Conservation (phyloP, 495 filamentous ascomycete genomes). For the Lentithecium fluviatile region DNA sequence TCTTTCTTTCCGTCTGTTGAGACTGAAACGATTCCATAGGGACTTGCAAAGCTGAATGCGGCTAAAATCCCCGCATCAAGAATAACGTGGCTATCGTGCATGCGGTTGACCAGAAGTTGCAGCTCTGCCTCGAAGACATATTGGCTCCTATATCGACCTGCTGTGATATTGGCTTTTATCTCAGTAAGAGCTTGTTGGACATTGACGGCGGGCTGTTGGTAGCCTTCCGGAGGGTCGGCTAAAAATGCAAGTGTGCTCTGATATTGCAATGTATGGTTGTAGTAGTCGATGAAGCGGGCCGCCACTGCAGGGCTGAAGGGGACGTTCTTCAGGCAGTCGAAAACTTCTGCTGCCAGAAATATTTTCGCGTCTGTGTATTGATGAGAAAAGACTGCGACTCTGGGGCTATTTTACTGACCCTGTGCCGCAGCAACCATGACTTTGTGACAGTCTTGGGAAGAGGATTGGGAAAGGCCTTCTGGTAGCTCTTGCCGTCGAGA, state of each 20-base stretch:
- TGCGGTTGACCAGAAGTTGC: conserved; percentile 44
- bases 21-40: conserved; percentile 47
- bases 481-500: too few species aligned
- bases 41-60: conserved; percentile 50
- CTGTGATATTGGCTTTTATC: conserved; percentile 47
- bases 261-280: conserved; percentile 57
- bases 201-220: conserved; percentile 56
- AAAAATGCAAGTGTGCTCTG: conserved; percentile 57
- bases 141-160: conserved; percentile 47
- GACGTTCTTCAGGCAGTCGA: conserved; percentile 55
- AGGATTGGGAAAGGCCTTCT: too few species aligned
- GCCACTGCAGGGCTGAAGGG: conserved; percentile 57
- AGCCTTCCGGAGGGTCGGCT: conserved; percentile 55
- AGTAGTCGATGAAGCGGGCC: conserved; percentile 53
- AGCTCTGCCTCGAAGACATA: conserved; percentile 55
- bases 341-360: conserved; percentile 37
- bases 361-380: neutral
- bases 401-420: neutral
- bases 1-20: conserved; percentile 52
- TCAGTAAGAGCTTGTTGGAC: conserved; percentile 48
- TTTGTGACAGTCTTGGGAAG: conserved; percentile 1
- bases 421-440: conserved; percentile 9
- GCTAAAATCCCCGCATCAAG: conserved; percentile 46
- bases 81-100: conserved; percentile 51
- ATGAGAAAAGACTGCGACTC: neutral